Base-by-base conservation (phyloP, 1,284 basidiomycete genomes). In the Trichosporon inkin region DNA sequence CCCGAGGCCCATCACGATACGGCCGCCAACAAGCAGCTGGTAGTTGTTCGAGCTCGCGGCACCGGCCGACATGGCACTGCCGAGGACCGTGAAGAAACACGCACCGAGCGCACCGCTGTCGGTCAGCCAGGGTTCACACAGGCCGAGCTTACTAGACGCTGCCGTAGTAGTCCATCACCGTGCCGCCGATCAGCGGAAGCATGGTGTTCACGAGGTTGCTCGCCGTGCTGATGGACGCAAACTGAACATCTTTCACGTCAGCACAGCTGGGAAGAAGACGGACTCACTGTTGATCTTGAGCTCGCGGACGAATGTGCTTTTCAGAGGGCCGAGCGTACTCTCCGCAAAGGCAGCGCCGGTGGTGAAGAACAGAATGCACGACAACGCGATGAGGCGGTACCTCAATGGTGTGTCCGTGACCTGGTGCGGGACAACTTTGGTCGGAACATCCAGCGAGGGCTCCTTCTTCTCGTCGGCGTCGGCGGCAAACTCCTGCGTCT, bases 91-190 rank as follows among this genome's bases (percentile, higher is more conserved):
- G 35, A 68, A 63, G 51, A 56, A 47, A 17, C 54, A 56, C 2
- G 61, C 57, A 2, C 49, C 51, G 35, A 62, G 20, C 0, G 57
- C 61, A 1, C 54, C 61, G 28, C 60, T 57, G 39, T 3, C 6
- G 44, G 58, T 59, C 53, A 60, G 58, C 53, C 3, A 6, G 1
- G 75, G 24, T 6, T 7, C 1, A 75, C 62, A 72, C 74, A 40
- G 69, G 40, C 39, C 8, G 6, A 32, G 20, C 51, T 13, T 28
- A 53, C 55, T 71, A 69, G 0, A 69, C 67, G 0, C 66, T 66
- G 7, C 75, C 79, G 61, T 74, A 79, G 58, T 78, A 77, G 65
- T 81, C 80, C 67, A 81, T 78, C 13, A 72, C 67, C 37, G 78
- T 68, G 37, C 80, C 80, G 3, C 76, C 75, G 16, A 81, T 71